Conservation (phyloP, 305 asterid species). For the Nicotiana rustica region DNA sequence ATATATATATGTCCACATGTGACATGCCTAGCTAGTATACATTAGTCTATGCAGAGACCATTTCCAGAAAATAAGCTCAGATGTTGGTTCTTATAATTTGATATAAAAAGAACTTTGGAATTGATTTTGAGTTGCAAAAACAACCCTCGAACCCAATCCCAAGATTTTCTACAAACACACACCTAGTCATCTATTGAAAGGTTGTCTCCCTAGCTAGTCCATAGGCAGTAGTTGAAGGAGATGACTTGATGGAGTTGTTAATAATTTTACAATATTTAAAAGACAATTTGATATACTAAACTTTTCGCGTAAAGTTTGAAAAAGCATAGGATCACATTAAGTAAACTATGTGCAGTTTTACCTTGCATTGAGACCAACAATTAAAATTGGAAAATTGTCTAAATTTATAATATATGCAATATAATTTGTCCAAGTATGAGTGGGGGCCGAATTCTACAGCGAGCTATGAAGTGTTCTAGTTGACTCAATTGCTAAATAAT, state of each 20-base stretch:
- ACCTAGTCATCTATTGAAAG: not conserved
- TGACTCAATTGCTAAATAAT: too few relatives aligned
- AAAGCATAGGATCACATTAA: not conserved
- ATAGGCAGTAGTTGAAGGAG: not conserved
- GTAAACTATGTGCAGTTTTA: not conserved
- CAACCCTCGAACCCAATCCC: not conserved
- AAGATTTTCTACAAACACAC: not conserved
- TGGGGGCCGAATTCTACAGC: too few relatives aligned
- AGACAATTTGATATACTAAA: not conserved
- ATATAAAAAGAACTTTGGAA: not conserved
- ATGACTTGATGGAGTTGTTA: not conserved
- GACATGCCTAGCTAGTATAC: not conserved
- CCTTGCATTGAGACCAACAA: not conserved
- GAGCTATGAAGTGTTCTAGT: too few relatives aligned
- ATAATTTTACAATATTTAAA: too few relatives aligned
- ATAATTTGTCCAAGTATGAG: too few relatives aligned
- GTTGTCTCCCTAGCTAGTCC: not conserved
- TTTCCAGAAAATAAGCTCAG: constrained; percentile 20
- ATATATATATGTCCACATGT: not conserved
- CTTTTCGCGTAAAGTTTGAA: not conserved
- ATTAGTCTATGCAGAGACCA: not conserved
- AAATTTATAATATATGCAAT: not conserved
- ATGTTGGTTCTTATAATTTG: constrained; percentile 16
- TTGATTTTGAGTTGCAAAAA: not conserved
- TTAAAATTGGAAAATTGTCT: not conserved